Conservation (phyloP, 2,329 filamentous ascomycete genomes). For the Trichoderma aggressivum region DNA sequence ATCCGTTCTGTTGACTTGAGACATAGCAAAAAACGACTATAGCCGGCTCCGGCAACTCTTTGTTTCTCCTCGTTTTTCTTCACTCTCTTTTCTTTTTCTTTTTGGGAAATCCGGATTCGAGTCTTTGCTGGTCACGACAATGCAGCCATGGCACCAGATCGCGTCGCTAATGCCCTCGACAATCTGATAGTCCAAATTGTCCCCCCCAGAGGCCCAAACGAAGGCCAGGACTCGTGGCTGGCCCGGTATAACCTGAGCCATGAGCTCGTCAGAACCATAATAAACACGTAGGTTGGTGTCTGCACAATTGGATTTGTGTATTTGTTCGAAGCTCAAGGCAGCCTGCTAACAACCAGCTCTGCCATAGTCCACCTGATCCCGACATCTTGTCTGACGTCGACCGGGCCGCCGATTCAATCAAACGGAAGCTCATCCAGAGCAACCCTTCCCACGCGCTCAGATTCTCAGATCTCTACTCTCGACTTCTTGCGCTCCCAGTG, state of each 20-base stretch:
- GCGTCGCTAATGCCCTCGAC: slow-evolving; percentile 75
- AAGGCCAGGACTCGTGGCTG: slow-evolving; percentile 65
- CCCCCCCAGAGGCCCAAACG: slow-evolving; percentile 56
- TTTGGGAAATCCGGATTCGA: not conserved
- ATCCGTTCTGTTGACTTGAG: not conserved
- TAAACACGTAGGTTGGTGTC: slow-evolving; percentile 45
- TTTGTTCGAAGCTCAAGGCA: not conserved
- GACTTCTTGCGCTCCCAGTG: slow-evolving; percentile 85
- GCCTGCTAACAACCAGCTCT: not conserved
- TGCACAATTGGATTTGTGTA: not conserved
- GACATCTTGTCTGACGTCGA: slow-evolving; percentile 71
- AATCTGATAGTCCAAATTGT: slow-evolving; percentile 74
- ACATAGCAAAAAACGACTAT: not conserved
- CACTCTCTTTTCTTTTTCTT: not conserved
- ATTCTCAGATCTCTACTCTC: slow-evolving; percentile 87
- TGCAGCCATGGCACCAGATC: slow-evolving; percentile 58
- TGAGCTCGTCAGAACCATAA: slow-evolving; percentile 47
- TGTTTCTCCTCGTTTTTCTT: not conserved
- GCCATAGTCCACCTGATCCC: slow-evolving; percentile 46
- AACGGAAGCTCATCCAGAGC: slow-evolving; percentile 76
- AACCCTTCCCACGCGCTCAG: slow-evolving; percentile 75
- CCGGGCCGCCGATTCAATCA: slow-evolving; percentile 90
- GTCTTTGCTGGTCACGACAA: slow-evolving; percentile 34
- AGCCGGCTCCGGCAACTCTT: not conserved
- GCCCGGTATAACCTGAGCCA: slow-evolving; percentile 64